Conservation (phyloP, 176 grass and related monocot genomes). For the Dactylis glomerata region DNA sequence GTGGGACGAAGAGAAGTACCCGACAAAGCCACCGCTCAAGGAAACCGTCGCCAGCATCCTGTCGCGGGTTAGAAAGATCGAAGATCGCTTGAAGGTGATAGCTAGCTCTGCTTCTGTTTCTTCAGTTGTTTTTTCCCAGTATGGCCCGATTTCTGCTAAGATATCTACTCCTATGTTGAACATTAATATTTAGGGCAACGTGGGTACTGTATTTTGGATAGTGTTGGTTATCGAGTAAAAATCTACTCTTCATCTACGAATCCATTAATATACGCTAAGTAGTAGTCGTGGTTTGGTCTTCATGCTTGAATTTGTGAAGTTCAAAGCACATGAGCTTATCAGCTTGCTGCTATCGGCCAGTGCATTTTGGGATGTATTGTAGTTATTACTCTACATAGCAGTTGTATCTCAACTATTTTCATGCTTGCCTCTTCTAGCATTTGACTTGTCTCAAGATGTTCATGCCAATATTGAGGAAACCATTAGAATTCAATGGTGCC, state of each 20-base stretch:
- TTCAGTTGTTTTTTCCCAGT: background rate
- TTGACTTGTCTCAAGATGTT: background rate
- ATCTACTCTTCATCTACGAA: background rate
- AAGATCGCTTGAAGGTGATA: slow-evolving; percentile 88
- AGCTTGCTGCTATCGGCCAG: background rate
- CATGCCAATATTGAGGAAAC: background rate
- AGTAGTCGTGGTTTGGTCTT: background rate
- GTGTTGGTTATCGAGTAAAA: background rate
- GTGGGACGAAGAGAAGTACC: slow-evolving; percentile 89
- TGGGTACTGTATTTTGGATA: background rate
- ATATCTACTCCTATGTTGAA: no score
- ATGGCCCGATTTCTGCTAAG: background rate
- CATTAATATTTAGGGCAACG: no score
- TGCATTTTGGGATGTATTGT: background rate
- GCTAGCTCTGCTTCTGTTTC: background rate
- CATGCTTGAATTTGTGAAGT: background rate
- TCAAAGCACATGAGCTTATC: background rate
- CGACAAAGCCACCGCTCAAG: slow-evolving; percentile 73
- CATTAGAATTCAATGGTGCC: background rate
- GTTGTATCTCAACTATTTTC: background rate
- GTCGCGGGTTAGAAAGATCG: slow-evolving; percentile 71
- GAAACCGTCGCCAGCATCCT: slow-evolving; percentile 69
- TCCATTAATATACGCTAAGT: background rate
- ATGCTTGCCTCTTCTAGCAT: background rate
- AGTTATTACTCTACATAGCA: background rate